Conservation (phyloP, 495 filamentous ascomycete species). For the Pseudevernia furfuracea region DNA sequence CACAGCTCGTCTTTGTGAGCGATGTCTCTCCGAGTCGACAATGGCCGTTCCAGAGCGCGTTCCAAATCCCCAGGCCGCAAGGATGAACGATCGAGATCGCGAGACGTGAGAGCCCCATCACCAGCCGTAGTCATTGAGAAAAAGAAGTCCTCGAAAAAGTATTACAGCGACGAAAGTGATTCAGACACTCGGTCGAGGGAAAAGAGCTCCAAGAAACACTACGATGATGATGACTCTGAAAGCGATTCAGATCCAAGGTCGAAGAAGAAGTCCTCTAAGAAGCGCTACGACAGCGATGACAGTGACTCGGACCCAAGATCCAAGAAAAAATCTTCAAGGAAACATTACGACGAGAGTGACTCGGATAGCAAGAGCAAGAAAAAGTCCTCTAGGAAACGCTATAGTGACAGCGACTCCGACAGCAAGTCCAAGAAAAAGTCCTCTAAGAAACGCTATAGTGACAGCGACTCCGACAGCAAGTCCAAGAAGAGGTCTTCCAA, state of each 20-base stretch:
- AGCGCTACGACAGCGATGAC: slow-evolving; percentile 24
- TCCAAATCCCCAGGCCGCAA: slow-evolving; percentile 50
- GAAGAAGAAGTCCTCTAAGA: slow-evolving; percentile 27
- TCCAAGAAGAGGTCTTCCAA: slow-evolving; percentile 20
- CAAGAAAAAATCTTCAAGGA: slow-evolving; percentile 26
- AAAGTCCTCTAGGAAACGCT: slow-evolving; percentile 10
- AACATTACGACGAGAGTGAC: slow-evolving; percentile 24
- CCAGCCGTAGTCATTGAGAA: slow-evolving; percentile 24
- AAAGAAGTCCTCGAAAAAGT: slow-evolving; percentile 18
- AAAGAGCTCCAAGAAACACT: slow-evolving; percentile 20
- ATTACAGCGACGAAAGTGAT: slow-evolving; percentile 21
- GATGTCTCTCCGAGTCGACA: slow-evolving; percentile 46
- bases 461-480: slow-evolving; percentile 20
- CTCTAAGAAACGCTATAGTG: slow-evolving; percentile 26
- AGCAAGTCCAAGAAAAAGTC: slow-evolving; percentile 23
- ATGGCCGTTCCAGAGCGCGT: slow-evolving; percentile 52
- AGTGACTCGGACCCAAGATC: slow-evolving; percentile 25
- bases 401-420: slow-evolving; percentile 24
- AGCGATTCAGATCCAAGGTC: slow-evolving; percentile 24
- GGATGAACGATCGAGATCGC: slow-evolving; percentile 43
- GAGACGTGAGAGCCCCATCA: slow-evolving; percentile 39
- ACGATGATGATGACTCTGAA: slow-evolving; percentile 19
- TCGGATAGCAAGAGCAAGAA: slow-evolving; percentile 18
- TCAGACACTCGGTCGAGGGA: slow-evolving; percentile 18
- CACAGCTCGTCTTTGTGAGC: not conserved